Conservation (phyloP, 1,139 yeast species). For the Debaryomyces sp. region DNA sequence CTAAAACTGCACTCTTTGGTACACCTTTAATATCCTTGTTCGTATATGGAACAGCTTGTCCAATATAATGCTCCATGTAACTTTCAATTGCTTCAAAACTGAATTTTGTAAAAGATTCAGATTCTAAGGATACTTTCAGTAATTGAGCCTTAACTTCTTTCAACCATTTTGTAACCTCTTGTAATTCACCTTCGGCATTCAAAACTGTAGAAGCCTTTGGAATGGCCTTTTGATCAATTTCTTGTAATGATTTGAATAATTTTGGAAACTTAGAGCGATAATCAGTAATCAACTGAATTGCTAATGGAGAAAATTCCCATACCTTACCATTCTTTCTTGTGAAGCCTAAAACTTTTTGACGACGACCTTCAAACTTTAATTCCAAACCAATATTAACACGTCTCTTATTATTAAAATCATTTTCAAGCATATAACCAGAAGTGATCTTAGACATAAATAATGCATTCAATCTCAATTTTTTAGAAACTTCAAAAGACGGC, state of each 20-base stretch:
- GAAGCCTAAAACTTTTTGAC: slow-evolving; percentile 86
- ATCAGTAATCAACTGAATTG: slow-evolving; percentile 64
- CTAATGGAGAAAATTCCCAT: slow-evolving; percentile 86
- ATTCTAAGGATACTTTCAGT: slow-evolving; percentile 69
- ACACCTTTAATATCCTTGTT: slow-evolving; percentile 73
- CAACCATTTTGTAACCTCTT: slow-evolving; percentile 58
- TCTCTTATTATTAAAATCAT: slow-evolving; percentile 44
- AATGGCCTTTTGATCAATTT: slow-evolving; percentile 24
- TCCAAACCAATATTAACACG: slow-evolving; percentile 81
- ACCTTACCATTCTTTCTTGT: slow-evolving; percentile 66
- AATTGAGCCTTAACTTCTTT: slow-evolving; percentile 55
- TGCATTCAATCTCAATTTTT: slow-evolving; percentile 58
- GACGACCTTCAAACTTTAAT: slow-evolving; percentile 77
- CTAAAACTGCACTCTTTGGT: slow-evolving; percentile 81
- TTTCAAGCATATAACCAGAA: slow-evolving; percentile 66
- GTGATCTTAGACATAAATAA: slow-evolving; percentile 77
- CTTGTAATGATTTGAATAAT: slow-evolving; percentile 50
- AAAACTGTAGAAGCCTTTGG: slow-evolving; percentile 29
- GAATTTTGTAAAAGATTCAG: slow-evolving; percentile 74
- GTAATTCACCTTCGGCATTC: slow-evolving; percentile 32
- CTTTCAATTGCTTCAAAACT: slow-evolving; percentile 72
- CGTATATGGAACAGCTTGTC: slow-evolving; percentile 43
- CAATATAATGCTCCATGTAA: slow-evolving; percentile 52
- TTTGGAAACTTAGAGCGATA: slow-evolving; percentile 65
- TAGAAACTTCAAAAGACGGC: slow-evolving; percentile 70